phyloP scores from a whole-genome alignment of 2,329 filamentous ascomycete species.

The Phialemoniopsis sp. region DNA sequence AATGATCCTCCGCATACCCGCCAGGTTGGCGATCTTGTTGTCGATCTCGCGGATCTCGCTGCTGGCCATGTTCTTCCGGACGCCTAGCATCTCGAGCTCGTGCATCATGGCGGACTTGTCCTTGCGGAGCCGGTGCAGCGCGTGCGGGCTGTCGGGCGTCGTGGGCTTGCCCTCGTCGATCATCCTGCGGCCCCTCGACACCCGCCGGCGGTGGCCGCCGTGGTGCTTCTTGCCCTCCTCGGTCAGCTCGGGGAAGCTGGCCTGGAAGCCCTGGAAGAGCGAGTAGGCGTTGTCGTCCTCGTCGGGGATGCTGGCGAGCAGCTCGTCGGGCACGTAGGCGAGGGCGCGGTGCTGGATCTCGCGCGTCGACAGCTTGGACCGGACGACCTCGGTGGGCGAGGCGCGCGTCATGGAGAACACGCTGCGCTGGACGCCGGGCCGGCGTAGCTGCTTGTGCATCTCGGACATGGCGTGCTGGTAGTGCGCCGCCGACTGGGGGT shows the following conservation, averaged over 20 bases:
- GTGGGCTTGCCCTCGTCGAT: conserved; percentile 58
- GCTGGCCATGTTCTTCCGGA: conserved; percentile 96
- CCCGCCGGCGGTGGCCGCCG: conserved; percentile 63
- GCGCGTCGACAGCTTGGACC: conserved; percentile 80
- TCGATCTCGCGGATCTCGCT: conserved; percentile 96
- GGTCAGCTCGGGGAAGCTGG: conserved; percentile 68
- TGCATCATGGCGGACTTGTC: conserved; percentile 79
- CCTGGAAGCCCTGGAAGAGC: conserved; percentile 94
- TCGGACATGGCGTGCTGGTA: conserved; percentile 87
- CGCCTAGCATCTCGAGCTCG: conserved; percentile 82
- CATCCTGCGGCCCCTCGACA: conserved; percentile 72
- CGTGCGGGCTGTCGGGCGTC: conserved; percentile 54
- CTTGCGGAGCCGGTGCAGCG: conserved; percentile 70
- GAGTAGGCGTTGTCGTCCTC: conserved; percentile 84
- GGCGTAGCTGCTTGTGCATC: conserved; percentile 82
- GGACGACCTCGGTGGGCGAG: conserved; percentile 88
- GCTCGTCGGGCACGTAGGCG: conserved; percentile 82
- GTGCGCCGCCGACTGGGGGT: conserved; percentile 54
- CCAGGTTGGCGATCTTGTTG: conserved; percentile 90
- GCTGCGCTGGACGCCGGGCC: conserved; percentile 79
- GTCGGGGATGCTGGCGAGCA: conserved; percentile 85
- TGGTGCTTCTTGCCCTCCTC: conserved; percentile 70
- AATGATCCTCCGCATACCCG: conserved; percentile 89
- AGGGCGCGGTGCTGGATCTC: conserved; percentile 95
- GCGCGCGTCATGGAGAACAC: conserved; percentile 90